Conservation (phyloP, 2,329 filamentous ascomycete species). For the Fusarium longipes region DNA sequence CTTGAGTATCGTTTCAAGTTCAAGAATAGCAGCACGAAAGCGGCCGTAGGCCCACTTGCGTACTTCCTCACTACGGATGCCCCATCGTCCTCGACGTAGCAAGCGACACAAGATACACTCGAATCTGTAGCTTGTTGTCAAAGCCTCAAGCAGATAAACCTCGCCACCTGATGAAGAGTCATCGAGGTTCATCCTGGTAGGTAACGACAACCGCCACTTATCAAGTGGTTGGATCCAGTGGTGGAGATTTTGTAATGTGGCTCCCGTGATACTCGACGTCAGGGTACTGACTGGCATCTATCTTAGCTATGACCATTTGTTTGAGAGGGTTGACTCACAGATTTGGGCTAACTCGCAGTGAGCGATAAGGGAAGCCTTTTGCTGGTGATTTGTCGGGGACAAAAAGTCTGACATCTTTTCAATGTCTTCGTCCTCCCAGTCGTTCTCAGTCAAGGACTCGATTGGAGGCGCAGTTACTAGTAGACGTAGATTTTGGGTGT, state of each 20-base stretch:
- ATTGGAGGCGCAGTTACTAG: neutral
- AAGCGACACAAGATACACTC: conserved; percentile 33
- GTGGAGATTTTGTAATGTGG: neutral
- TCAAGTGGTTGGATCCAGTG: conserved; percentile 1
- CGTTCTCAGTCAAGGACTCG: neutral
- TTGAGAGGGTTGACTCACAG: neutral
- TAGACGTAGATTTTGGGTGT: conserved; percentile 5
- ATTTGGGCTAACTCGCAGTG: conserved; percentile 27
- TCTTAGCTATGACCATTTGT: neutral
- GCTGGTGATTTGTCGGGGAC: neutral
- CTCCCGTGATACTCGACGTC: neutral
- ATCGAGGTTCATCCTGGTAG: neutral
- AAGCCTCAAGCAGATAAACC: neutral
- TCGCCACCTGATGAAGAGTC: neutral
- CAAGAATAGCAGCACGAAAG: conserved; percentile 17
- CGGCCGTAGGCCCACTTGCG: conserved; percentile 26
- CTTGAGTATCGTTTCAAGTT: conserved; percentile 24
- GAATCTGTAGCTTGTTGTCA: conserved; percentile 27
- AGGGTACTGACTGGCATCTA: neutral
- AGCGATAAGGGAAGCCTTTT: conserved; percentile 14
- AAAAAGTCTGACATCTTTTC: neutral
- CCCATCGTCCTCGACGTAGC: conserved; percentile 15
- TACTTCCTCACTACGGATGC: neutral
- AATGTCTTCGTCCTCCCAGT: conserved; percentile 28
- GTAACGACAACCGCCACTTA: neutral